Percentiles rank a stretch among this genome's conserved stretches.
These are phyloP conservation scores for Cutaneotrichosporon cavernicola DNA, from an alignment of 1,284 basidiomycete species.

Conservation along the genomic window DNA sequence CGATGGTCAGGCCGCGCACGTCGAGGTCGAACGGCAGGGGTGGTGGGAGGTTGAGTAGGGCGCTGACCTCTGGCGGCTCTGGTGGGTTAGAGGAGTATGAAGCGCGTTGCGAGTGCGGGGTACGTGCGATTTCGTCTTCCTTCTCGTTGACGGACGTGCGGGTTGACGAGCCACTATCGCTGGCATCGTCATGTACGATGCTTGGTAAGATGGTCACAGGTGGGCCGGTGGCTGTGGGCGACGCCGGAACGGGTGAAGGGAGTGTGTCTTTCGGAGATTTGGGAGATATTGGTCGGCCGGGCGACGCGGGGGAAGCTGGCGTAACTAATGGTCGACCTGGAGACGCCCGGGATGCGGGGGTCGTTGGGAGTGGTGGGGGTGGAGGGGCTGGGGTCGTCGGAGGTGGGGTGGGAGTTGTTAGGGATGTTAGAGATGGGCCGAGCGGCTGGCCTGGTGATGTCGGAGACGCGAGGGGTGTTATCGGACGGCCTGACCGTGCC, in stretches of 20 bases:
- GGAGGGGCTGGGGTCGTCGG: no score
- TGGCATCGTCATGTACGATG: not conserved
- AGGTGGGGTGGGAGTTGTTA: no score
- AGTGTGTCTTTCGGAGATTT: no score
- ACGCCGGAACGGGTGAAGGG: no score
- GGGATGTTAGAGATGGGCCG: no score
- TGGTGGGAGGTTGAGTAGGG: slow-evolving; percentile 48
- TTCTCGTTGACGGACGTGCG: not conserved
- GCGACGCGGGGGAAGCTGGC: not conserved
- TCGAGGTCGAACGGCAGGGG: slow-evolving; percentile 49
- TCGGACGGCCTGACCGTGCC: no score
- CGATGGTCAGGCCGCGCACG: slow-evolving; percentile 48
- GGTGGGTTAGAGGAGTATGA: not conserved
- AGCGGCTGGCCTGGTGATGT: no score
- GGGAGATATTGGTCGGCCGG: no score
- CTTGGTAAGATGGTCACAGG: not conserved
- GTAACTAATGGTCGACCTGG: not conserved
- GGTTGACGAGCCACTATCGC: not conserved
- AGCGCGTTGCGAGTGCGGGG: no score
- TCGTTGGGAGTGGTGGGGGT: no score
- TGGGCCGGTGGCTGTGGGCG: no score
- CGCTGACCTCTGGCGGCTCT: not conserved
- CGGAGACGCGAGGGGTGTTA: no score
- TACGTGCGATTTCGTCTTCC: not conserved
- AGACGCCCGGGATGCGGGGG: not conserved